Base-by-base conservation (phyloP, 1,284 basidiomycete species). In the Leccinum griseonigrum region DNA sequence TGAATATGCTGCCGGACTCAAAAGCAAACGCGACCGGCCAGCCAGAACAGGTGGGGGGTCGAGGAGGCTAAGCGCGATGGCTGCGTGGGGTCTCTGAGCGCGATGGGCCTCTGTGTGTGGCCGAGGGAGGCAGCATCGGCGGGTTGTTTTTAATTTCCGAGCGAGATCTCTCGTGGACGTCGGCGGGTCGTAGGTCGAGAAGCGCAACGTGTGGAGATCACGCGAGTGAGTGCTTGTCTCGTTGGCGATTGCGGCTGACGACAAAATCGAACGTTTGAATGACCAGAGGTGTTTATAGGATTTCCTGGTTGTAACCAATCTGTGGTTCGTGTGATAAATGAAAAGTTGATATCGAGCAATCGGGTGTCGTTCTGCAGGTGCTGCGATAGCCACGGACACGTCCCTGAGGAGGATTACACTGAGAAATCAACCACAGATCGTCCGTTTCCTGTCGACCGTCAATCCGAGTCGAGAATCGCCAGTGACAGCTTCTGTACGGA, bases 111-210 rank as follows among this genome's bases (percentile, higher is more conserved):
- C 55, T 26, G 32, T 22, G 18, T 38, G 26, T 18, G 11, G 16
- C 43, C 56, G 54, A 56, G 36, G 43, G 16, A 32, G 28, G 38
- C 56, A 55, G 3, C n/a, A 26, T 62, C 58, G 67, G 67, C 61
- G 65, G 65, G 13, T 53, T 58, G 61, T 32, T 57, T 64, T 73
- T 73, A 69, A 73, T 73, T 72, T 73, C 71, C 71, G 69, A 67
- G 34, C 58, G 46, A 60, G 40, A 50, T 56, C 60, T 60, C 57
- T 58, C 36, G 29, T 62, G 56, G 48, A 40, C 29, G 46, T 48
- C 46, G 46, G 46, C 46, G 46, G 46, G 61, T 59, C 38, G 58
- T 66, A 56, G 36, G 64, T 56, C 53, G 36, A 51, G 51, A 60
- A 26, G 54, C 31, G 50, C 50, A 26, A 52, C 26, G 28, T 52